phyloP scores from a whole-genome alignment of 331 rosid species.

The Quercus phellos region DNA sequence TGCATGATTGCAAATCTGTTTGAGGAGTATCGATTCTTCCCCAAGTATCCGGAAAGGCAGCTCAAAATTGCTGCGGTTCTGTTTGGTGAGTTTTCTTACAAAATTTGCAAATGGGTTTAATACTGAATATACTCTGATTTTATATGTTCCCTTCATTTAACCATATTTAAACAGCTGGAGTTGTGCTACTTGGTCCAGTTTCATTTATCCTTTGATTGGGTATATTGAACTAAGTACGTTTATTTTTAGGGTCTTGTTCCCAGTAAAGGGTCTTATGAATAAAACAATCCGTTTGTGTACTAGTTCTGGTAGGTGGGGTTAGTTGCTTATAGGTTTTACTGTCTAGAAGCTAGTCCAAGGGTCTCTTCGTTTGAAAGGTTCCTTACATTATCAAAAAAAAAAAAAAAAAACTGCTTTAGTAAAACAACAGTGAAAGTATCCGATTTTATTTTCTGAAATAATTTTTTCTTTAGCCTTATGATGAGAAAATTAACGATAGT shows the following conservation, averaged over 20 bases:
- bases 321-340: too few species aligned
- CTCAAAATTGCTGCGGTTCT: slow-evolving; percentile 86
- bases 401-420: neutral
- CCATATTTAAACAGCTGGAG: neutral
- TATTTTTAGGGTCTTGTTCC: neutral
- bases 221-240: neutral
- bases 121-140: neutral
- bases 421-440: neutral
- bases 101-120: slow-evolving; percentile 2
- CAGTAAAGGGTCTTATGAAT: neutral
- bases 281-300: neutral
- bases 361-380: too few species aligned
- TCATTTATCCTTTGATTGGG: neutral
- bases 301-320: neutral
- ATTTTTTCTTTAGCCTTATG: neutral
- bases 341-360: too few species aligned
- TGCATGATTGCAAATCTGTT: slow-evolving; percentile 93
- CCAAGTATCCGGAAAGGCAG: slow-evolving; percentile 95
- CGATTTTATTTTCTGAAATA: neutral
- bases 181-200: neutral
- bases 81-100: slow-evolving; percentile 66
- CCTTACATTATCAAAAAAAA: too few species aligned
- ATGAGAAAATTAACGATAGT: neutral
- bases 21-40: slow-evolving; percentile 91
- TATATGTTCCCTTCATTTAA: neutral